These are phyloP conservation scores for Nicotiana rustica DNA, from an alignment of 305 asterid species.

Conservation along the genomic window DNA sequence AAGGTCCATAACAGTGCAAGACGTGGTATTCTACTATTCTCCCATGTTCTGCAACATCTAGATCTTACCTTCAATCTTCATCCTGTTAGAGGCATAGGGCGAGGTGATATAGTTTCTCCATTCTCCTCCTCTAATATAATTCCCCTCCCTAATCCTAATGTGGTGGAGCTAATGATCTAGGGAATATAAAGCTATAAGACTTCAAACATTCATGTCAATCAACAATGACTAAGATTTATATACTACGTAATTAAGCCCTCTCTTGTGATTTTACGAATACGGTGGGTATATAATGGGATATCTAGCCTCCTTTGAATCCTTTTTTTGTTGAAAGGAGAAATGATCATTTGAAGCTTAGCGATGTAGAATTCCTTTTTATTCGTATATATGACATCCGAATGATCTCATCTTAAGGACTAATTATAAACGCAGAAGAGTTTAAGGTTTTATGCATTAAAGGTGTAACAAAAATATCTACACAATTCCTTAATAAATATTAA, in stretches of 20 bases:
- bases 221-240: not conserved
- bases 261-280: not conserved
- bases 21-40: not conserved
- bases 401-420: not conserved
- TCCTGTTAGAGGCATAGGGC: not conserved
- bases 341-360: not conserved
- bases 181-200: not conserved
- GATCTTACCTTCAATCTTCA: not conserved
- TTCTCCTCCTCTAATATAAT: not conserved
- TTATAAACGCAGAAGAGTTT: too few relatives aligned
- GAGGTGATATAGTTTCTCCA: not conserved
- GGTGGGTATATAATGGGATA: not conserved
- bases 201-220: not conserved
- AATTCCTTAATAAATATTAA: too few relatives aligned
- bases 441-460: too few relatives aligned
- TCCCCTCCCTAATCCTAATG: not conserved
- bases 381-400: not conserved
- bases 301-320: not conserved
- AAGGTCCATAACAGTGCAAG: not conserved
- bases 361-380: not conserved
- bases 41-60: not conserved
- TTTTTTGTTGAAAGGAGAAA: not conserved
- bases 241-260: not conserved
- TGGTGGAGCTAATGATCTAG: not conserved
- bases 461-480: too few relatives aligned